Conservation (phyloP, 192 early-diverging fungal genomes). For the Rhizophlyctis rosea region DNA sequence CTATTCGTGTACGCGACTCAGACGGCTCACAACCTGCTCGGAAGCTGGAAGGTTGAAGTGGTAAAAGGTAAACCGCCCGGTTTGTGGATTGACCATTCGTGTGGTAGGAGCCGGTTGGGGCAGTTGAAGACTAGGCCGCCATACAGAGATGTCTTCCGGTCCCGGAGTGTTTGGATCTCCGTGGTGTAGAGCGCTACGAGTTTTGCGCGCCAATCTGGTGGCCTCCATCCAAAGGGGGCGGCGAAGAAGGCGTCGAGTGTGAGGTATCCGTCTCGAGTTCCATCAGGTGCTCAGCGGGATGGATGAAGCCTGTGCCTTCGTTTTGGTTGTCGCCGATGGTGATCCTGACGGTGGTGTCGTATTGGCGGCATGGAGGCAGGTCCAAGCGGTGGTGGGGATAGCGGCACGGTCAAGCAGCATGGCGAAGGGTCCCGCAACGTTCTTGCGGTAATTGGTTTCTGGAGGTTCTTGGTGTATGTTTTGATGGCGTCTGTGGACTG, state of each 20-base stretch:
- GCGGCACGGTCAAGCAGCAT: conserved; percentile 5
- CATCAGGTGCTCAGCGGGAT: background rate
- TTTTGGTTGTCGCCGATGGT: conserved; percentile 1
- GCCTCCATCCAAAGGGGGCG: background rate
- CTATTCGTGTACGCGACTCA: too few species aligned
- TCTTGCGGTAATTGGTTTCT: background rate
- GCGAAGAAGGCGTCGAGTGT: conserved; percentile 1
- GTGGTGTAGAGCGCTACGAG: conserved; percentile 3
- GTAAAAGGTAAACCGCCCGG: background rate
- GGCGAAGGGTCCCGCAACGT: conserved; percentile 3
- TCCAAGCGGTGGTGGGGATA: conserved; percentile 2
- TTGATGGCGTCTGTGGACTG: background rate
- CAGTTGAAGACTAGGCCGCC: conserved; percentile 7
- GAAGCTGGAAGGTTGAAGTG: background rate
- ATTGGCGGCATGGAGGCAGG: background rate
- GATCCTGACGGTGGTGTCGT: conserved; percentile 3
- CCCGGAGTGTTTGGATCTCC: background rate
- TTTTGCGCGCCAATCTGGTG: background rate
- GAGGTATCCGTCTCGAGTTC: too few species aligned
- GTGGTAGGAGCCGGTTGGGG: conserved; percentile 9
- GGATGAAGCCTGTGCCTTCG: conserved; percentile 7
- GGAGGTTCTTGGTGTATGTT: background rate
- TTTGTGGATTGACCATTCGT: too few species aligned
- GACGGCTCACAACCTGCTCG: too few species aligned
- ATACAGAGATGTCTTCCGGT: background rate